Evolutionary conservation across 208 protist species (phyloP), one percentile per base, ranked within the genome.

Genomic region (Wallacemonas sp.): DNA sequence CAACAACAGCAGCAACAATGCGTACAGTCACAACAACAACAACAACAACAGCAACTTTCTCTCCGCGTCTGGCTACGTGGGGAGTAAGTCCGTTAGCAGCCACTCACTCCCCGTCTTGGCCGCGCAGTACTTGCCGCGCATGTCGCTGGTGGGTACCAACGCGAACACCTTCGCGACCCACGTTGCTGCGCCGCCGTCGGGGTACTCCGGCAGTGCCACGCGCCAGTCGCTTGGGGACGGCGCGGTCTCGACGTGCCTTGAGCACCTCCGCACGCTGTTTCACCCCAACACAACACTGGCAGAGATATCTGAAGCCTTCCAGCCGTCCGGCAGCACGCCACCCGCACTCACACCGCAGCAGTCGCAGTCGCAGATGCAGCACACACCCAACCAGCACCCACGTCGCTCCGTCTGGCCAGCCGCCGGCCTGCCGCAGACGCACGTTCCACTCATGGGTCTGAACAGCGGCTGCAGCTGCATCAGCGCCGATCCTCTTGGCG

Each of bases 51-150:
- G n/a, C 41, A 47, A 9, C 16, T 6, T 6, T 4, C 41, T n/a
- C 41, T 6, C 5, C 1, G 16, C 36, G 36, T 41, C 36, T 41
- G 36, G 36, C 36, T n/a, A n/a, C n/a, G 36, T 41, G 36, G 36
- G 8, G 5, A 47, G 21, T n/a, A 47, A 55, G 47, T 55, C 47
- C 11, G 23, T 55, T 23, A 58, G 52, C 52, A 58, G 52, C 52
- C 52, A 29, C 14, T 58, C 52, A 5, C 32, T 58, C 14, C 38
- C 52, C 32, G 52, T 58, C 29, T 14, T 21, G 30, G 29, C 14
- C 36, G 36, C 36, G 36, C 36, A 41, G 9, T 30, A 34, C 14
- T 17, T 41, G 29, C 14, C 52, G 2, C 52, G 52, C 29, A 19
- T 33, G 52, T 58, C 52, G 3, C 6, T 27, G 4, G 12, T 58